Percentiles rank a stretch among this genome's conserved stretches.
Evolutionary conservation across 306 rosid species (phyloP).

Genomic region (Morella rubra): DNA sequence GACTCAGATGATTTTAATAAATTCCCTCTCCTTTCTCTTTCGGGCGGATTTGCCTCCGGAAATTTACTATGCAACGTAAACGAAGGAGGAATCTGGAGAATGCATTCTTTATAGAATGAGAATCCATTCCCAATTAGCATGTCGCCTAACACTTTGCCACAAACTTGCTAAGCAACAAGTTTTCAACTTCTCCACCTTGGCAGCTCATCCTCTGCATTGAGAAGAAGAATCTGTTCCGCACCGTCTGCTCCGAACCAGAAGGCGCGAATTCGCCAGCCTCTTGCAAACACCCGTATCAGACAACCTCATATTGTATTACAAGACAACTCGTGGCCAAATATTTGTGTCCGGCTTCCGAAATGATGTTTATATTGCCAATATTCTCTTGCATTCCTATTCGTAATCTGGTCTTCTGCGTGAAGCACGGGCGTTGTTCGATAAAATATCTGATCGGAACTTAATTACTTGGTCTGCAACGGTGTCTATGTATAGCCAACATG

Average conservation of each 20-base stretch:
- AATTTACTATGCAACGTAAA: not conserved
- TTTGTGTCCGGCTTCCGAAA: no score
- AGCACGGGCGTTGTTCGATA: no score
- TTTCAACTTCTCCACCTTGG: conserved; percentile 30
- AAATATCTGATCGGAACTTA: no score
- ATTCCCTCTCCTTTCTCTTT: not conserved
- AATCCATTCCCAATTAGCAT: conserved; percentile 19
- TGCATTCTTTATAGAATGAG: conserved; percentile 17
- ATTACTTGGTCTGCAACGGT: no score
- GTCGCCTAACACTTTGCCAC: conserved; percentile 18
- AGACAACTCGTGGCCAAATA: conserved; percentile 56
- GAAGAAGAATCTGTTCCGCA: conserved; percentile 24
- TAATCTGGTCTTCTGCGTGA: no score
- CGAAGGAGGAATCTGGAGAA: not conserved
- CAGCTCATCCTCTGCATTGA: conserved; percentile 31
- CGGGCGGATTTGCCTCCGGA: not conserved
- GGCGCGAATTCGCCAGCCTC: conserved; percentile 51
- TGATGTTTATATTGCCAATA: no score
- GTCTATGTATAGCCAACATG: no score
- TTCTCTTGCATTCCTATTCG: no score
- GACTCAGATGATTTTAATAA: no score
- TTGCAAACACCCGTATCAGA: conserved; percentile 40
- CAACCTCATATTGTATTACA: conserved; percentile 26
- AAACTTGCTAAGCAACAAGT: conserved; percentile 13
- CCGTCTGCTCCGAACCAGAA: conserved; percentile 35